Evolutionary conservation across 2,329 filamentous ascomycete species (phyloP).

Genomic region (Canariomyces notabilis): DNA sequence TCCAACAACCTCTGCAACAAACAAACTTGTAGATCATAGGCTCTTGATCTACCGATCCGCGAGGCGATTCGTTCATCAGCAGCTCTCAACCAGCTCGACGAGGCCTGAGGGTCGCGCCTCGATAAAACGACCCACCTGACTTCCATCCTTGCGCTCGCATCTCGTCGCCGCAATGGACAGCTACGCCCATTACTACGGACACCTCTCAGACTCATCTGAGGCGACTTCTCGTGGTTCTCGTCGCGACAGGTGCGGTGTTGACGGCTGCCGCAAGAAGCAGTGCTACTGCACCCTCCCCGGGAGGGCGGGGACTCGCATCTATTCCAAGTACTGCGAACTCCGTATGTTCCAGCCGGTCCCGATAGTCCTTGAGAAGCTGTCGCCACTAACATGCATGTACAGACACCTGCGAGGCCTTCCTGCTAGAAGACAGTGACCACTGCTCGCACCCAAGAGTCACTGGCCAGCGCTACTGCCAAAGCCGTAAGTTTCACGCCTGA

Average conservation of each 20-base stretch:
- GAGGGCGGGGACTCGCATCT: conserved; percentile 12
- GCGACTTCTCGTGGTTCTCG: conserved; percentile 7
- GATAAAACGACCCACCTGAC: too few species aligned
- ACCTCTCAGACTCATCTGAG: conserved; percentile 14
- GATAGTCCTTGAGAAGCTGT: not conserved
- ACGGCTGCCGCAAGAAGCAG: conserved; percentile 16
- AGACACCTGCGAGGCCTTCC: conserved; percentile 17
- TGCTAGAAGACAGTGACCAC: conserved; percentile 14
- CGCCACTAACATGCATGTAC: not conserved
- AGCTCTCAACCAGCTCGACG: too few species aligned
- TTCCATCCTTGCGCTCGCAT: too few species aligned
- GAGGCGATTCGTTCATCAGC: too few species aligned
- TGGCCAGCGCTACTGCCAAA: conserved; percentile 13
- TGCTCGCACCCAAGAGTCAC: conserved; percentile 11
- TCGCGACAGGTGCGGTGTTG: conserved; percentile 16
- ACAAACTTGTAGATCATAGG: too few species aligned
- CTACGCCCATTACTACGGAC: conserved; percentile 4
- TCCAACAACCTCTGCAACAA: too few species aligned
- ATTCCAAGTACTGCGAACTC: conserved; percentile 19
- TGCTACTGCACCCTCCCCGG: conserved; percentile 3
- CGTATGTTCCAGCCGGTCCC: conserved; percentile 1
- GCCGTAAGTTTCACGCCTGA: conserved; percentile 1
- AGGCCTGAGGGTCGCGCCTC: too few species aligned
- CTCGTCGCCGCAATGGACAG: conserved; percentile 7
- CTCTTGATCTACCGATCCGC: too few species aligned